phyloP scores from a whole-genome alignment of 2,329 filamentous ascomycete species.

The Colletotrichum theobromicola region DNA sequence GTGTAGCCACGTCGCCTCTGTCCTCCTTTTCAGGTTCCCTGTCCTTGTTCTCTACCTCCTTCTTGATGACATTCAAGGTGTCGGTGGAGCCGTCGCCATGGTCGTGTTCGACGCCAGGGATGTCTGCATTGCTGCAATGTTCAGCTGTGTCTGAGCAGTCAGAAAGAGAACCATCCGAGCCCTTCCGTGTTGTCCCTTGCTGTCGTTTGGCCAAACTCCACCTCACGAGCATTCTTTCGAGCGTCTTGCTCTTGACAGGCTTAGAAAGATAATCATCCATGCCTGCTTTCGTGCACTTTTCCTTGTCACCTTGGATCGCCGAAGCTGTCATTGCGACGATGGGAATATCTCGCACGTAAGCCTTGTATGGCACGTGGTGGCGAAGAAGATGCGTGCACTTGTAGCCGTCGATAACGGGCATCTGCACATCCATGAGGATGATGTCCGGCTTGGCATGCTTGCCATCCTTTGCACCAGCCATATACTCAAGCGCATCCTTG shows the following conservation, averaged over 20 bases:
- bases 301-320: constrained; percentile 77
- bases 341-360: constrained; percentile 65
- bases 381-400: constrained; percentile 76
- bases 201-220: constrained; percentile 57
- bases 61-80: background rate
- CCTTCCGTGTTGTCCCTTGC: constrained; percentile 8
- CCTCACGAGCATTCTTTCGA: constrained; percentile 75
- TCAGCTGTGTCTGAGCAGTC: constrained; percentile 53
- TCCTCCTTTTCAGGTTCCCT: constrained; percentile 1
- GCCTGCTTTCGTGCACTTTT: constrained; percentile 75
- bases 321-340: constrained; percentile 85
- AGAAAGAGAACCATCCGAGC: constrained; percentile 31
- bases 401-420: constrained; percentile 80
- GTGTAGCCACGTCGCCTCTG: constrained; percentile 38
- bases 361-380: constrained; percentile 69
- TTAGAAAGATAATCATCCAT: constrained; percentile 82
- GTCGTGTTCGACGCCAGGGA: constrained; percentile 35
- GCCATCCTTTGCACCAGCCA: constrained; percentile 58
- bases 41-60: background rate
- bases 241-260: constrained; percentile 70
- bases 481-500: constrained; percentile 77
- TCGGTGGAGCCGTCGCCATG: background rate
- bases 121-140: constrained; percentile 46
- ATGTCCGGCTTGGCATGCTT: constrained; percentile 69
- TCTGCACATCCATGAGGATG: constrained; percentile 81